Evolutionary conservation across 345 rosid species (phyloP).

Genomic region (Arabidopsis arenosa): DNA sequence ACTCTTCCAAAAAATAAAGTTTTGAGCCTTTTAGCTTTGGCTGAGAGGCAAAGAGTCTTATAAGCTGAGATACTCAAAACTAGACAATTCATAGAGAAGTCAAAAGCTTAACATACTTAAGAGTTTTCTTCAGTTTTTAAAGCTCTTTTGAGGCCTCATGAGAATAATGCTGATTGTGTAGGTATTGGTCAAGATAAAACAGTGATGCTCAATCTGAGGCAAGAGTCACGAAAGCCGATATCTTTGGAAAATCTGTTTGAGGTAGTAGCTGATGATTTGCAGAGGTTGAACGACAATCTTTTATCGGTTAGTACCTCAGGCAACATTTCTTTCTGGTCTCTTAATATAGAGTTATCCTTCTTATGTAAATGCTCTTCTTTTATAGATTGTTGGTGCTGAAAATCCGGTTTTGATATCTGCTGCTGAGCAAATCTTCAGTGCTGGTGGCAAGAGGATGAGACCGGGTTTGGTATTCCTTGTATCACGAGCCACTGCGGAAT

Average conservation of each 20-base stretch:
- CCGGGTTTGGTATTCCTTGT: conserved; percentile 95
- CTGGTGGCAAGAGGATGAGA: conserved; percentile 98
- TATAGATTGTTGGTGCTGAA: conserved; percentile 95
- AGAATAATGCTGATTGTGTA: conserved; percentile 36
- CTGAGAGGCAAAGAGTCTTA: conserved; percentile 12
- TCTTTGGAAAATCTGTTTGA: conserved; percentile 72
- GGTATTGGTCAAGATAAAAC: conserved; percentile 61
- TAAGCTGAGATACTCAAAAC: conserved; percentile 9
- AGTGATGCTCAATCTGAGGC: conserved; percentile 56
- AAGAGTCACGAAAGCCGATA: conserved; percentile 54
- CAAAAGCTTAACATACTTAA: background rate
- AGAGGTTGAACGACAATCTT: conserved; percentile 81
- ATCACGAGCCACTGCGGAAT: conserved; percentile 90
- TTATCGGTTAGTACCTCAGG: conserved; percentile 65
- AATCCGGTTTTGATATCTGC: conserved; percentile 94
- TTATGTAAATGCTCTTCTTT: conserved; percentile 43
- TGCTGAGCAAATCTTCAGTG: conserved; percentile 95
- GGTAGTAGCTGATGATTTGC: conserved; percentile 85
- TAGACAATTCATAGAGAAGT: background rate
- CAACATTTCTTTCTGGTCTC: conserved; percentile 1
- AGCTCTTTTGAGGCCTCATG: background rate
- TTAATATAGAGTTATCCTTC: background rate
- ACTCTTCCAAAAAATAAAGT: background rate
- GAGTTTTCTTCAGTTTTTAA: background rate
- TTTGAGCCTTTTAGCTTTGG: conserved; percentile 10